Percentiles rank a stretch among this genome's conserved stretches.
Conservation (phyloP, 2,329 filamentous ascomycete genomes). For the Thelonectria olida region DNA sequence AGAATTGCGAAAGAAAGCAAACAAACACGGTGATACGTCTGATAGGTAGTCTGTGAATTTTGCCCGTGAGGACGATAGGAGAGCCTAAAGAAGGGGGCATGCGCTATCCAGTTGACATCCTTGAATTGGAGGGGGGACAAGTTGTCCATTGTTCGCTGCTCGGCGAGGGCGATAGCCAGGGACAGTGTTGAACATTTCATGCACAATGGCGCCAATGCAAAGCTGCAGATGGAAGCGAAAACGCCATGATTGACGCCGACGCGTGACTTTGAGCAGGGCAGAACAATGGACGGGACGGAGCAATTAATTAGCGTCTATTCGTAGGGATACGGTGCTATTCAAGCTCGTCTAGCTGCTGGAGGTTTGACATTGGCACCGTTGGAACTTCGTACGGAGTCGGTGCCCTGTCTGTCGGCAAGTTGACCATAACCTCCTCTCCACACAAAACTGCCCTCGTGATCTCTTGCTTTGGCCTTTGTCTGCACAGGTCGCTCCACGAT, state of each 20-base stretch:
- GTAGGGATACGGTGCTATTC: too few relatives aligned
- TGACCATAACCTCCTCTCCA: not conserved
- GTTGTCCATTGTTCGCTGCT: not conserved
- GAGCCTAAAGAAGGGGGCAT: conserved; percentile 7
- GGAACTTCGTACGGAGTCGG: conserved; percentile 7
- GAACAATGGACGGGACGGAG: too few relatives aligned
- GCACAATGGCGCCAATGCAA: conserved; percentile 14
- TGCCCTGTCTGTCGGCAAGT: conserved; percentile 1
- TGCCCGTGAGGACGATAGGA: conserved; percentile 10
- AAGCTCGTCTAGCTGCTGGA: not conserved
- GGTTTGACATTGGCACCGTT: not conserved
- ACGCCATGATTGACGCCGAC: conserved; percentile 7
- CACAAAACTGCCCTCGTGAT: conserved; percentile 3
- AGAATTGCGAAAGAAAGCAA: too few relatives aligned
- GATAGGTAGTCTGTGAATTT: not conserved
- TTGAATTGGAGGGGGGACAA: not conserved
- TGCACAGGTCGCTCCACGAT: not conserved
- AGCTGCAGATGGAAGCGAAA: conserved; percentile 1
- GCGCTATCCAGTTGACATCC: not conserved
- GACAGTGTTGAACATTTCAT: too few relatives aligned
- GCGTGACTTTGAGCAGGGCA: conserved; percentile 11
- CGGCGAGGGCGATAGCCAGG: conserved; percentile 11
- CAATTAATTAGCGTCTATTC: not conserved
- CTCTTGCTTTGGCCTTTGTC: not conserved
- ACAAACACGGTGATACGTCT: conserved; percentile 21